phyloP scores from a whole-genome alignment of 2,329 filamentous ascomycete genomes.

The Torrubiellomyces zombiae region DNA sequence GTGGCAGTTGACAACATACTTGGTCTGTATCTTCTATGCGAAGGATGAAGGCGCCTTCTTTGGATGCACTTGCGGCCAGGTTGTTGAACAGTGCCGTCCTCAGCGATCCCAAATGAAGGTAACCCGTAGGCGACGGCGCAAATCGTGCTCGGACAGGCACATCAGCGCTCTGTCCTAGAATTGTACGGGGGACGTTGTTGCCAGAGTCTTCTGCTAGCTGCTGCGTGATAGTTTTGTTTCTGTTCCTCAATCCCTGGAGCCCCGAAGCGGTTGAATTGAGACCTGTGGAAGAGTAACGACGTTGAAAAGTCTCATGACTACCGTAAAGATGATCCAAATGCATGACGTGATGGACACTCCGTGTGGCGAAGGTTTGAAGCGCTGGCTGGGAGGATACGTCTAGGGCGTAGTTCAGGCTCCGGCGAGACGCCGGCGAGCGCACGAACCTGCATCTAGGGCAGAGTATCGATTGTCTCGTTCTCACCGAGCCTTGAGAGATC shows the following conservation, averaged over 20 bases:
- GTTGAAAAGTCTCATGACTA: no score
- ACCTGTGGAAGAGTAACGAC: no score
- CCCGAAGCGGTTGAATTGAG: no score
- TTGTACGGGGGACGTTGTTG: constrained; percentile 8
- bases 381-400: no score
- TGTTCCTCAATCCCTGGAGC: constrained; percentile 6
- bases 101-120: constrained; percentile 79
- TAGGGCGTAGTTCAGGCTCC: no score
- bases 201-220: constrained; percentile 1
- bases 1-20: constrained; percentile 38
- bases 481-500: no score
- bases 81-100: constrained; percentile 94
- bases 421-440: no score
- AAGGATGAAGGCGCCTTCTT: constrained; percentile 71
- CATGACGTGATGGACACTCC: no score
- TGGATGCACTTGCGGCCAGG: constrained; percentile 67
- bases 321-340: no score
- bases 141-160: constrained; percentile 47
- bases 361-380: no score
- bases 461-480: no score
- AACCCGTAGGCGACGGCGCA: constrained; percentile 88
- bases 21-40: constrained; percentile 93
- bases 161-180: constrained; percentile 36
- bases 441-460: no score
- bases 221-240: constrained; percentile 9